Percentiles rank a stretch among this genome's conserved stretches.
Conservation (phyloP, 2,329 filamentous ascomycete species). For the Cordyceps farinosa region DNA sequence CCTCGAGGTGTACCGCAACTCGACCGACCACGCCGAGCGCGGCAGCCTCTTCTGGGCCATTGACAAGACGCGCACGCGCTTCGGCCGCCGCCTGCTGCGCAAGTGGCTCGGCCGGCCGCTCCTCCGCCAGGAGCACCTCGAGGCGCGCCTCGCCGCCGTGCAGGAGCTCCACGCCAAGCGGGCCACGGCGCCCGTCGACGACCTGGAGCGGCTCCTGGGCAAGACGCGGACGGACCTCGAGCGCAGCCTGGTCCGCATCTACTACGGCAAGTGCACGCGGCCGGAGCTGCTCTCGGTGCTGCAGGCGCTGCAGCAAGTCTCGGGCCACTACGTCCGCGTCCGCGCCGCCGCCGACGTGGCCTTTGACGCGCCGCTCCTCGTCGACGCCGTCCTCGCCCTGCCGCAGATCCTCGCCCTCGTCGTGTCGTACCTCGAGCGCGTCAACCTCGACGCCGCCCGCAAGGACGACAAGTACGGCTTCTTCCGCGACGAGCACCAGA, state of each 20-base stretch:
- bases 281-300: constrained; percentile 82
- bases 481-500: constrained; percentile 83
- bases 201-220: constrained; percentile 66
- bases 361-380: constrained; percentile 68
- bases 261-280: constrained; percentile 92
- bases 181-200: constrained; percentile 65
- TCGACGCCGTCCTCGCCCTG: constrained; percentile 67
- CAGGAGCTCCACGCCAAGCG: constrained; percentile 75
- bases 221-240: constrained; percentile 80
- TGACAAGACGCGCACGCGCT: constrained; percentile 85
- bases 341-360: constrained; percentile 63
- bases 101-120: constrained; percentile 95
- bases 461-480: constrained; percentile 92
- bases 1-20: constrained; percentile 92
- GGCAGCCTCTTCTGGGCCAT: constrained; percentile 95
- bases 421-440: constrained; percentile 72
- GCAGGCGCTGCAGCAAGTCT: constrained; percentile 79
- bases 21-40: constrained; percentile 78
- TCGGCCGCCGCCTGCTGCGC: constrained; percentile 80
- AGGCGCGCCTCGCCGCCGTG: constrained; percentile 78
- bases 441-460: constrained; percentile 79
- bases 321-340: constrained; percentile 69
- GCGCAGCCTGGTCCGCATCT: constrained; percentile 89
- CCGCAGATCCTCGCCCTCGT: constrained; percentile 74
- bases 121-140: constrained; percentile 68